These are phyloP conservation scores for Raddia distichophylla DNA, from an alignment of 176 grass and related monocot species.

Conservation along the genomic window DNA sequence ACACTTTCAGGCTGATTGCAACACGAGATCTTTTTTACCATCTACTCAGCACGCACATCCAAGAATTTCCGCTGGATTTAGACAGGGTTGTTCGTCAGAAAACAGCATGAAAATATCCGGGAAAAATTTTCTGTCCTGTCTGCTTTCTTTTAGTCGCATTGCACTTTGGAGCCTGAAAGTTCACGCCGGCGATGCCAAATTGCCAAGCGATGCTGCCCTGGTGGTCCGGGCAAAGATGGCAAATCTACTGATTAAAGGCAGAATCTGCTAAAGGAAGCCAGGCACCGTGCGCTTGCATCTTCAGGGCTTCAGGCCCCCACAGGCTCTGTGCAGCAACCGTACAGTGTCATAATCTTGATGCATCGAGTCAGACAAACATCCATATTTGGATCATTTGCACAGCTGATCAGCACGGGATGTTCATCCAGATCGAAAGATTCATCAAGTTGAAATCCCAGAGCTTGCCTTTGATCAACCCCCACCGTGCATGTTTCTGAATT, in stretches of 20 bases:
- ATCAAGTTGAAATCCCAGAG: neutral
- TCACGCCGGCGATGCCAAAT: neutral
- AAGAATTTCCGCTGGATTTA: neutral
- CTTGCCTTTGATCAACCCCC: neutral
- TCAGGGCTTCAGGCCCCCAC: neutral
- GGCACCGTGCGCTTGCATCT: neutral
- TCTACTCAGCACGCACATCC: neutral
- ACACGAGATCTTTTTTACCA: neutral
- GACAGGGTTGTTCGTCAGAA: neutral
- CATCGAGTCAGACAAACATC: neutral
- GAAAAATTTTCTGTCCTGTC: neutral
- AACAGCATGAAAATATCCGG: too few relatives aligned
- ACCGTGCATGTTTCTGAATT: neutral
- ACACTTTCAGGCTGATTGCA: neutral
- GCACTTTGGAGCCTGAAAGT: neutral
- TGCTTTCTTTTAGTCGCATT: neutral
- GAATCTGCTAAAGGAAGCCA: neutral
- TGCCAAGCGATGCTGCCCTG: neutral
- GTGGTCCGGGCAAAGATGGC: slow-evolving; percentile 42
- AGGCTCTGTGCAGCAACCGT: neutral
- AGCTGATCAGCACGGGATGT: neutral
- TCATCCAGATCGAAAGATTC: neutral
- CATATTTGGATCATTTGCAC: neutral
- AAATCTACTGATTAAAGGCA: neutral
- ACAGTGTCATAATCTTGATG: neutral